Conservation (phyloP, 139 green algal genomes). For the Gonium pectorale region DNA sequence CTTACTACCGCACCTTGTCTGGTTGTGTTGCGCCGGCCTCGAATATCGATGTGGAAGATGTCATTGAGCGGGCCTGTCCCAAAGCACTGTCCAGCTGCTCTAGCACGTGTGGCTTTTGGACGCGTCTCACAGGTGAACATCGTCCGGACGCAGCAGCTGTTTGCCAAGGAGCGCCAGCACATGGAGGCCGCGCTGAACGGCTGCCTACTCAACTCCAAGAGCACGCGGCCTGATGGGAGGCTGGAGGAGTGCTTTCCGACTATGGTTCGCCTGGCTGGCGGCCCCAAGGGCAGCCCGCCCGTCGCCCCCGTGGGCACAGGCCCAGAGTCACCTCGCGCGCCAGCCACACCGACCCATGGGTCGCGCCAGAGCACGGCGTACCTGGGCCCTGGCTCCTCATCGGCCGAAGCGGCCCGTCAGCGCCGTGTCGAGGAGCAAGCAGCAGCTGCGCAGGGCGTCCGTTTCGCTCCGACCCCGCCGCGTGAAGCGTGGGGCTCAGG, state of each 20-base stretch:
- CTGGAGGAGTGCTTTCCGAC: slow-evolving; percentile 10
- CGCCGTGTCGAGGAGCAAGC: background rate
- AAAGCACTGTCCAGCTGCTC: too few species aligned
- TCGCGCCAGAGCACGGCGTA: background rate
- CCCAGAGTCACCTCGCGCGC: background rate
- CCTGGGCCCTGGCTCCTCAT: background rate
- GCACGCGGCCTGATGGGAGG: background rate
- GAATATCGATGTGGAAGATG: too few species aligned
- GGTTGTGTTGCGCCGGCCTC: too few species aligned
- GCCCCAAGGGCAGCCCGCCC: background rate
- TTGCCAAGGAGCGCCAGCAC: background rate
- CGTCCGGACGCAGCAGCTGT: background rate
- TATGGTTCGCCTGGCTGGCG: background rate
- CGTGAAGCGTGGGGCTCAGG: slow-evolving; percentile 14
- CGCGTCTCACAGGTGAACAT: slow-evolving; percentile 17
- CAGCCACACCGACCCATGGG: background rate
- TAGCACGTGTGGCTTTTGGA: too few species aligned
- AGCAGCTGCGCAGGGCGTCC: background rate
- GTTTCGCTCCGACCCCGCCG: slow-evolving; percentile 6
- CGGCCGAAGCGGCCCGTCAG: background rate
- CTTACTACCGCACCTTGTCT: too few species aligned
- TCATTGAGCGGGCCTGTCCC: too few species aligned
- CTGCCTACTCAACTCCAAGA: background rate
- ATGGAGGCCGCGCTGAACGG: background rate
- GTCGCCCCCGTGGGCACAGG: too few species aligned